These are phyloP conservation scores for Diaporthe sp. DNA, from an alignment of 2,329 filamentous ascomycete genomes.

Conservation along the genomic window DNA sequence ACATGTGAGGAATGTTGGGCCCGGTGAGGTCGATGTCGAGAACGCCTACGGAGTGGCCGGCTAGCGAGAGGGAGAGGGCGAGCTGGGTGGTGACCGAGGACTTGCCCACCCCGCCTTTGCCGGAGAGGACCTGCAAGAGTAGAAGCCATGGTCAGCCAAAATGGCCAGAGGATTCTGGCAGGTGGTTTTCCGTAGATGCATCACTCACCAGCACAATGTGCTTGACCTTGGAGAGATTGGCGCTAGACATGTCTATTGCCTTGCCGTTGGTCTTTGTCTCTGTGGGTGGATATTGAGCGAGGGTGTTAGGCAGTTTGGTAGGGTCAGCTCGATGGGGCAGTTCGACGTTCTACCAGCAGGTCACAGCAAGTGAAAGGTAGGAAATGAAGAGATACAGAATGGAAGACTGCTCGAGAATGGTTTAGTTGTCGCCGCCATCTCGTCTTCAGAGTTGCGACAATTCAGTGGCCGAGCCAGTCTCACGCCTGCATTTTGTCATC, in stretches of 20 bases:
- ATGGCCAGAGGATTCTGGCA: background rate
- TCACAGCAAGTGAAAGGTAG: background rate
- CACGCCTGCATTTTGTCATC: conserved; percentile 36
- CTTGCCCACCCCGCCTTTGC: conserved; percentile 98
- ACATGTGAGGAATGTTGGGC: conserved; percentile 94
- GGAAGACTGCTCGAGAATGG: background rate
- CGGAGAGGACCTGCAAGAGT: conserved; percentile 78
- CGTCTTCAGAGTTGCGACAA: background rate
- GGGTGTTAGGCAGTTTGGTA: background rate
- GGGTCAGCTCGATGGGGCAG: background rate
- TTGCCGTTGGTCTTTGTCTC: background rate
- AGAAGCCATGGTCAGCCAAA: conserved; percentile 34
- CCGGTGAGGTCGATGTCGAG: conserved; percentile 97
- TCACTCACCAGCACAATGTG: conserved; percentile 76
- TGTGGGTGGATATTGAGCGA: background rate
- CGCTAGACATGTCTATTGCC: conserved; percentile 64
- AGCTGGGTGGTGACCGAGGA: conserved; percentile 98
- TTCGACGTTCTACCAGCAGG: background rate
- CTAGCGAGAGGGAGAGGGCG: conserved; percentile 86
- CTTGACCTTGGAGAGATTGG: conserved; percentile 73
- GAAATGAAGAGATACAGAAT: background rate
- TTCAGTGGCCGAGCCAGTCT: background rate
- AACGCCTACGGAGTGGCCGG: conserved; percentile 91
- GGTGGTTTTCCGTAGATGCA: background rate
- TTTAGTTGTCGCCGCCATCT: conserved; percentile 31